Evolutionary conservation across 805 yeast genomes (phyloP).

Genomic region (Kuraishia piskuri): DNA sequence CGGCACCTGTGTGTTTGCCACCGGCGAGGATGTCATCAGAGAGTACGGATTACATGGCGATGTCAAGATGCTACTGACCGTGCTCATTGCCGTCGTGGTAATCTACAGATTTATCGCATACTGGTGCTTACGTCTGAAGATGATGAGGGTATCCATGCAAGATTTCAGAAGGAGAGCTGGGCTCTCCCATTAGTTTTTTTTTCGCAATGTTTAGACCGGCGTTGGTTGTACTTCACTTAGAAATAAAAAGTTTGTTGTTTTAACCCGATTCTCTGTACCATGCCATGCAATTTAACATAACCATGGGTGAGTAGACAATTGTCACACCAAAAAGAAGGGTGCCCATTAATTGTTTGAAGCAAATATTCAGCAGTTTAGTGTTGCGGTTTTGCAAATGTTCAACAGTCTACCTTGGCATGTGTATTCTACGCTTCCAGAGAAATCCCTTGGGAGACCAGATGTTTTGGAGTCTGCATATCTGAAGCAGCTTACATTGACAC

Average conservation of each 20-base stretch:
- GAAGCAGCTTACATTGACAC: too few species aligned
- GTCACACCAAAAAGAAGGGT: too few species aligned
- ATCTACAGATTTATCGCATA: conserved; percentile 33
- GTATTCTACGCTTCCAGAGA: too few species aligned
- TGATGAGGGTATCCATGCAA: conserved; percentile 12
- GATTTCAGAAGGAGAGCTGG: conserved; percentile 1
- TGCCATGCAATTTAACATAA: too few species aligned
- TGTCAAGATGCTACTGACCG: conserved; percentile 27
- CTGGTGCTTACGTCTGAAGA: conserved; percentile 13
- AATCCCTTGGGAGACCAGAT: too few species aligned
- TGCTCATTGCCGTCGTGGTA: conserved; percentile 29
- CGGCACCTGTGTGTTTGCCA: conserved; percentile 36
- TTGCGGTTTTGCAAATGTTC: too few species aligned
- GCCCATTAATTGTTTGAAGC: too few species aligned
- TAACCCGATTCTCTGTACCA: too few species aligned
- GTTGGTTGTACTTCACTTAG: background rate
- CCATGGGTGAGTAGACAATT: too few species aligned
- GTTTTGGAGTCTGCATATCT: too few species aligned
- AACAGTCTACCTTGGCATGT: too few species aligned
- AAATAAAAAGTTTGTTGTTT: background rate
- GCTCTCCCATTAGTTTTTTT: background rate
- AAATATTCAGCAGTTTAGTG: too few species aligned
- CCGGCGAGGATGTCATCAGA: conserved; percentile 50
- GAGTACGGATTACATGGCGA: conserved; percentile 35
- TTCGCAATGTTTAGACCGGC: background rate